Percentiles rank a stretch among this genome's conserved stretches.
Evolutionary conservation across 176 grass and related monocot species (phyloP).

Genomic region (Carex pumila): DNA sequence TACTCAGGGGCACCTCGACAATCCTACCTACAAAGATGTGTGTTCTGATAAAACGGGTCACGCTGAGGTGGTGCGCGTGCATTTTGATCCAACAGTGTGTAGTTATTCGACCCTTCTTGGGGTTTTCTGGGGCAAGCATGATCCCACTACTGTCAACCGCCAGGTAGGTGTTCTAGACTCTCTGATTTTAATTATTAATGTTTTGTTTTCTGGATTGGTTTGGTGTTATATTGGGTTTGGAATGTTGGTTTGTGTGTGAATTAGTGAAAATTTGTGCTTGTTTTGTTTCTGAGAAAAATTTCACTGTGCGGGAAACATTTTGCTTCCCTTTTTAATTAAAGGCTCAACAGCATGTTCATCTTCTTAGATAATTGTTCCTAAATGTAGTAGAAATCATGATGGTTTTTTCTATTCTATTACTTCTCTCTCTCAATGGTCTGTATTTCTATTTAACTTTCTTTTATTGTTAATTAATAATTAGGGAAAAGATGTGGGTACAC

Average conservation of each 20-base stretch:
- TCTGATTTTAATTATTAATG: background rate
- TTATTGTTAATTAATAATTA: constrained; percentile 20
- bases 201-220: background rate
- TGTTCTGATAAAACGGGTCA: constrained; percentile 60
- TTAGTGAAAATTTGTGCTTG: no score
- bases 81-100: constrained; percentile 61
- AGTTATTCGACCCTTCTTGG: constrained; percentile 55
- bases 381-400: no score
- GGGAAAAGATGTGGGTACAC: constrained; percentile 85
- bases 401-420: background rate
- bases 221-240: no score
- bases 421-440: no score
- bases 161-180: constrained; percentile 30
- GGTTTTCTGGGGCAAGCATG: constrained; percentile 84
- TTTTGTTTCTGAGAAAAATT: no score
- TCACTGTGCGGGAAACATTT: no score
- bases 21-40: constrained; percentile 55
- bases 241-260: no score
- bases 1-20: constrained; percentile 56
- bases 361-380: no score
- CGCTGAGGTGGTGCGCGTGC: constrained; percentile 70
- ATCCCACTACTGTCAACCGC: constrained; percentile 72
- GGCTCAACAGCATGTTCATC: background rate
- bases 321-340: no score
- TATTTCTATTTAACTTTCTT: background rate